Percentiles rank a stretch among this genome's conserved stretches.
phyloP scores from a whole-genome alignment of 176 grass and related monocot species.

The Lolium rigidum region DNA sequence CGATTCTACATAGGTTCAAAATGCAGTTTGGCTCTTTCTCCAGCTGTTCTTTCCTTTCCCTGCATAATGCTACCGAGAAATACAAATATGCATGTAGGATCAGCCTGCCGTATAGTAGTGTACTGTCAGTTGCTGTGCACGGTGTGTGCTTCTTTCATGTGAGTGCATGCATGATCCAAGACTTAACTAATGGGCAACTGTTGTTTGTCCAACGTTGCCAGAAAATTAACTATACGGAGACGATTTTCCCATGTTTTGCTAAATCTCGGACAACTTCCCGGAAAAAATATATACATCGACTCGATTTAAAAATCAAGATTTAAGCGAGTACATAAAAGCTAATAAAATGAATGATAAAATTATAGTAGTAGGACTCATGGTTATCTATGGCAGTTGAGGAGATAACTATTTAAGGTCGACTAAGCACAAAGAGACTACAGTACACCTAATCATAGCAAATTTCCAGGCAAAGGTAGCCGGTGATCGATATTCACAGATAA shows the following conservation, averaged over 20 bases:
- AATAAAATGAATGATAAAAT: background rate
- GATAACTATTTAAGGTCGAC: background rate
- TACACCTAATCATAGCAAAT: background rate
- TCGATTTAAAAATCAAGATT: background rate
- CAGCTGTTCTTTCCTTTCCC: background rate
- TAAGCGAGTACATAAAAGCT: background rate
- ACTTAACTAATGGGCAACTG: background rate
- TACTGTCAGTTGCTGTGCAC: background rate
- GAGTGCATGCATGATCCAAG: constrained; percentile 5
- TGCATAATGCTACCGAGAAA: constrained; percentile 15
- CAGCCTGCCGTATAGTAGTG: background rate
- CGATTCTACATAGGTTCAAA: constrained; percentile 14
- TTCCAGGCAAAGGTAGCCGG: background rate
- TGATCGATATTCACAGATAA: no score
- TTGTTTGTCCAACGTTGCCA: background rate
- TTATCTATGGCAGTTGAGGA: background rate
- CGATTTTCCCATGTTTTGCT: background rate
- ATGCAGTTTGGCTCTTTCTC: background rate
- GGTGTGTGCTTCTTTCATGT: background rate
- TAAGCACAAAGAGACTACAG: background rate
- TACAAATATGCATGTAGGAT: background rate
- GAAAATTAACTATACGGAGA: background rate
- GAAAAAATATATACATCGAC: background rate
- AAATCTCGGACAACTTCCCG: background rate
- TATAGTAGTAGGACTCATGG: background rate